phyloP scores from a whole-genome alignment of 805 yeast species.

The Candida krabiensis region DNA sequence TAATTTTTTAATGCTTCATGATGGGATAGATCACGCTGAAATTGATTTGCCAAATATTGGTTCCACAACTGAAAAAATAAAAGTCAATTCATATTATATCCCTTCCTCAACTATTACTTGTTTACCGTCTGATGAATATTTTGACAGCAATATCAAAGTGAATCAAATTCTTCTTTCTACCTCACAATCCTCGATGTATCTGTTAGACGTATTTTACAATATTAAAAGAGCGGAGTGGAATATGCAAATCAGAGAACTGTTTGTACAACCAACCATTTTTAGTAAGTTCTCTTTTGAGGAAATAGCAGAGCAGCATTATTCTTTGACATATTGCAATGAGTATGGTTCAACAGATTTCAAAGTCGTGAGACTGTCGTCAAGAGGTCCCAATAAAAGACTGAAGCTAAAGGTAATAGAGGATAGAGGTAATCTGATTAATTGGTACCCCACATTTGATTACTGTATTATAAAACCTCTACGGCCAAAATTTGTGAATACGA shows the following conservation, averaged over 20 bases:
- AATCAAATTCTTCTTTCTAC: conserved; percentile 33
- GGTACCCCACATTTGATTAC: conserved; percentile 31
- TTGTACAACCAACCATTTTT: conserved; percentile 21
- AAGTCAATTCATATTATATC: conserved; percentile 24
- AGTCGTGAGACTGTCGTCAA: conserved; percentile 14
- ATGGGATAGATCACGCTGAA: conserved; percentile 25
- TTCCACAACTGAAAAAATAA: conserved; percentile 3
- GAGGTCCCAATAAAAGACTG: conserved; percentile 13
- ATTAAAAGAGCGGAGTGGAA: conserved; percentile 16
- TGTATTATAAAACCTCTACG: conserved; percentile 16
- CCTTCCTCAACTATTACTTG: conserved; percentile 22
- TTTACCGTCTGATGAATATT: conserved; percentile 17
- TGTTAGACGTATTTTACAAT: conserved; percentile 27
- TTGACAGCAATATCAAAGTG: conserved; percentile 12
- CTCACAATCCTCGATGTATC: conserved; percentile 20
- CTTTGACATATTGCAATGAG: conserved; percentile 25
- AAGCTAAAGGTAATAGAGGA: conserved; percentile 22
- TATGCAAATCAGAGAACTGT: conserved; percentile 19
- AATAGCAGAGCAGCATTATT: conserved; percentile 11
- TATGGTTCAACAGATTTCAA: conserved; percentile 27
- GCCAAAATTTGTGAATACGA: conserved; percentile 18
- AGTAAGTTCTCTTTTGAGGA: conserved; percentile 27
- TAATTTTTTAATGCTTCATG: conserved; percentile 26
- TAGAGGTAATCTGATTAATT: conserved; percentile 16
- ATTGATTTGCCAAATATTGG: conserved; percentile 11